Evolutionary conservation across 2,329 filamentous ascomycete species (phyloP), one percentile per base, ranked within the genome.

Genomic region (Biscogniauxia marginata): DNA sequence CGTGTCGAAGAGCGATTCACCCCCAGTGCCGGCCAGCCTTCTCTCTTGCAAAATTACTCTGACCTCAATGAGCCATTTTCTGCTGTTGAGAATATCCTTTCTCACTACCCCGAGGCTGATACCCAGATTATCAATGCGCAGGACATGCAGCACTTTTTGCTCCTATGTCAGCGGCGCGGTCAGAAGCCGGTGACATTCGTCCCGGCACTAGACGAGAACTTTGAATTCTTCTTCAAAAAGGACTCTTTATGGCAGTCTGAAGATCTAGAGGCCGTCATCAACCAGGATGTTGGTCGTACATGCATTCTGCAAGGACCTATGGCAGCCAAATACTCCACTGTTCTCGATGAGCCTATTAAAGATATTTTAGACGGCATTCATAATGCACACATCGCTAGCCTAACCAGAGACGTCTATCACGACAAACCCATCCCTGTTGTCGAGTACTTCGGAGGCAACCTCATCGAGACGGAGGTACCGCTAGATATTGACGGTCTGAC

Each of bases 181-280:
- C 95, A 99, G 80, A 99, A 99, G 83, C 95, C 95, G 2, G 90
- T 96, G 23, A 95, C 93, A 0, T 99, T 99, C 71, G 93, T 99
- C 24, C 95, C 95, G 4, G 82, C 89, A n/a, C 82, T 99, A 20
- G 95, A 99, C 67, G 92, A 96, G 61, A 96, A 93, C 72, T 99
- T 99, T 65, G 95, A 99, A 72, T 96, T 96, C 77, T 99, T 91
- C 80, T 99, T 99, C 88, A 99, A 99, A 86, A 99, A 99, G 80
- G 95, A 99, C 74, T 99, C 95, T 1, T 84, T 99, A 7, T 99
- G 95, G 95, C 95, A 99, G 77, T 98, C 95, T 1, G 95, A 99
- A 76, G 95, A 99, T 69, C 82, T 99, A 9, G 93, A 96, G 69
- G 95, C 95, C 53, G 93, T 99, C 56, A 93, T 97, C 59, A 93